phyloP scores from a whole-genome alignment of 2,329 filamentous ascomycete species.

The Periglandula ipomoeae region DNA sequence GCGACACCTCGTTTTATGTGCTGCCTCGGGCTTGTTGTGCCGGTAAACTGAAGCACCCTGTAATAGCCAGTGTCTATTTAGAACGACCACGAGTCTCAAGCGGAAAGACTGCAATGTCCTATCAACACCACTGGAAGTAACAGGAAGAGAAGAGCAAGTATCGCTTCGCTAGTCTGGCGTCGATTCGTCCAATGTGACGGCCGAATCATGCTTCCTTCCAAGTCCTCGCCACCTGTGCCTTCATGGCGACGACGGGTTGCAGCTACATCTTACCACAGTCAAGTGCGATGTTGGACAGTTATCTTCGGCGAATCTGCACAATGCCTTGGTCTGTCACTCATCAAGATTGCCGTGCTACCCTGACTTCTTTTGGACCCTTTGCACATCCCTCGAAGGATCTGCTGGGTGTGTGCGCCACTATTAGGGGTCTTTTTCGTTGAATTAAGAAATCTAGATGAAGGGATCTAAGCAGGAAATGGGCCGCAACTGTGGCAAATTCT shows the following conservation, averaged over 20 bases:
- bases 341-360: neutral
- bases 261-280: neutral
- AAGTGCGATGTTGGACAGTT: neutral
- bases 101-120: too few species aligned
- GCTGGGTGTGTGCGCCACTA: slow-evolving; percentile 1
- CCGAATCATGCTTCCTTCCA: too few species aligned
- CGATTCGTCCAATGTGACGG: neutral
- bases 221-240: too few species aligned
- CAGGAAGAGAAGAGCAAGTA: too few species aligned
- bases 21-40: too few species aligned
- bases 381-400: neutral
- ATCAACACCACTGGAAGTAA: too few species aligned
- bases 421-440: neutral
- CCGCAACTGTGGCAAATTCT: neutral
- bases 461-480: neutral
- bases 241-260: neutral
- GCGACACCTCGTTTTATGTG: too few species aligned
- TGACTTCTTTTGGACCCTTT: neutral
- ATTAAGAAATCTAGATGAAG: neutral
- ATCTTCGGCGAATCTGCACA: neutral
- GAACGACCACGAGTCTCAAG: too few species aligned
- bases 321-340: neutral
- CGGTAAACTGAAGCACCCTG: too few species aligned
- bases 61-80: too few species aligned
- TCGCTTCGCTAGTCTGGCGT: neutral